These are phyloP conservation scores for Pyrus communis DNA, from an alignment of 306 rosid genomes.

Conservation along the genomic window DNA sequence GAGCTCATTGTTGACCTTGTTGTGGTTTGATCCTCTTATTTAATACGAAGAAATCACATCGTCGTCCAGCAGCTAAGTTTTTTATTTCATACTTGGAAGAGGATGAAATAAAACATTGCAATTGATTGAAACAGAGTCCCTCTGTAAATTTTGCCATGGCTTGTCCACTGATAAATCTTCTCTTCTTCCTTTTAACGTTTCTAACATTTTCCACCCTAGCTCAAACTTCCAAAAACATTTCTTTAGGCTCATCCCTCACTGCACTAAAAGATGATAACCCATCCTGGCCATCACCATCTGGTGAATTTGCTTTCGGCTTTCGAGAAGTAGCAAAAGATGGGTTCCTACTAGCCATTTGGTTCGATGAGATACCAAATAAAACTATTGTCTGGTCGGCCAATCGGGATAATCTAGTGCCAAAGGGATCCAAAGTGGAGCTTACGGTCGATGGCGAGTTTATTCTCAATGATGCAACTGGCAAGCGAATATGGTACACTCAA, in stretches of 20 bases:
- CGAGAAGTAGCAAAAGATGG: slow-evolving; percentile 1
- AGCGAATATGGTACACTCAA: slow-evolving; percentile 7
- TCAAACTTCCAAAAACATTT: slow-evolving; percentile 8
- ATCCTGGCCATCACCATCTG: slow-evolving; percentile 20
- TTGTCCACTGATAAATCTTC: not conserved
- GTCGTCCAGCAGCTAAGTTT: not conserved
- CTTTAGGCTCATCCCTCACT: slow-evolving; percentile 13
- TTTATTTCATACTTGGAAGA: no score
- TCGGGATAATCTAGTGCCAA: not conserved
- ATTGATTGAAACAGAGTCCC: not conserved
- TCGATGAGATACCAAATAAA: slow-evolving; percentile 23
- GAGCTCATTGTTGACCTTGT: no score
- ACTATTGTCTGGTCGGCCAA: slow-evolving; percentile 45
- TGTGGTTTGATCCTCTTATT: not conserved
- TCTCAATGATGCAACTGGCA: slow-evolving; percentile 22
- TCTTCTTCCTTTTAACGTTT: not conserved
- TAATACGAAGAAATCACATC: not conserved
- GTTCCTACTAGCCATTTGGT: slow-evolving; percentile 41
- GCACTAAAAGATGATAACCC: not conserved
- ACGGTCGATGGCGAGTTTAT: slow-evolving; percentile 15
- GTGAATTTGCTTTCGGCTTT: slow-evolving; percentile 54
- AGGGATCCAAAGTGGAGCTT: slow-evolving; percentile 30
- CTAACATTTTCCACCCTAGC: slow-evolving; percentile 1
- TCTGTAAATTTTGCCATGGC: not conserved
- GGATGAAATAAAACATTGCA: not conserved